Evolutionary conservation across 225 moss, liverwort and hornwort species (phyloP).

Genomic region (Sphagnum tenellum): DNA sequence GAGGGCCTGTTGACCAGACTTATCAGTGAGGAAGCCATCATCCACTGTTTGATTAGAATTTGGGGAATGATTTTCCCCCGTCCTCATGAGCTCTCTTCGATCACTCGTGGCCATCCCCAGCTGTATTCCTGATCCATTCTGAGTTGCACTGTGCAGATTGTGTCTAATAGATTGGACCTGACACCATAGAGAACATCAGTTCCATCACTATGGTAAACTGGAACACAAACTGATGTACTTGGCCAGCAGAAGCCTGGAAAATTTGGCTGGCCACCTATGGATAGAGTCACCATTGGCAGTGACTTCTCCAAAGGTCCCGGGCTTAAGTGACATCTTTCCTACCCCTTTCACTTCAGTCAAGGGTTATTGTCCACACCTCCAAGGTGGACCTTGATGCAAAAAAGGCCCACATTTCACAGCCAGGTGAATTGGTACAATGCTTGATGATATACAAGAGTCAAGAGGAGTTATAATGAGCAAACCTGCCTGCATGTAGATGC

Average conservation of each 20-base stretch:
- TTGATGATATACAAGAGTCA: too few relatives aligned
- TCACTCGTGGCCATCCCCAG: conserved; percentile 23
- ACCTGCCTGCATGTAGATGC: conserved; percentile 57
- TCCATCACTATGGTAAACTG: too few relatives aligned
- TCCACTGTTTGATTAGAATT: conserved; percentile 25
- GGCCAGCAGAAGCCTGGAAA: too few relatives aligned
- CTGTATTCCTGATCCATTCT: conserved; percentile 22
- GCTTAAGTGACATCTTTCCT: neutral
- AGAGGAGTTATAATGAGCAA: neutral
- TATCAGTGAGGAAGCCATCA: conserved; percentile 34
- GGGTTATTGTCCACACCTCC: too few relatives aligned
- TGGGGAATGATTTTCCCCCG: conserved; percentile 34
- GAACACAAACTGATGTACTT: too few relatives aligned
- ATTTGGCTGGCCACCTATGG: too few relatives aligned
- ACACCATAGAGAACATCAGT: neutral
- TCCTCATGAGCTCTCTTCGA: conserved; percentile 53
- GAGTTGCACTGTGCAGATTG: conserved; percentile 24
- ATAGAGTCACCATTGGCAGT: too few relatives aligned
- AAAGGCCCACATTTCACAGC: too few relatives aligned
- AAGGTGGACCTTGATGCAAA: too few relatives aligned
- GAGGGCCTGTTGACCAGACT: conserved; percentile 51
- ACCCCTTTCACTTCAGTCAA: neutral
- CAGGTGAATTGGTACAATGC: too few relatives aligned
- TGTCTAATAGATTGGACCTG: conserved; percentile 34
- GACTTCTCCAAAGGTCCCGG: too few relatives aligned